A percentile compares a stretch with the other conserved stretches of the same genome.
These are phyloP conservation scores for Epichloe aotearoae DNA, from an alignment of 2,329 filamentous ascomycete species.

Conservation along the genomic window DNA sequence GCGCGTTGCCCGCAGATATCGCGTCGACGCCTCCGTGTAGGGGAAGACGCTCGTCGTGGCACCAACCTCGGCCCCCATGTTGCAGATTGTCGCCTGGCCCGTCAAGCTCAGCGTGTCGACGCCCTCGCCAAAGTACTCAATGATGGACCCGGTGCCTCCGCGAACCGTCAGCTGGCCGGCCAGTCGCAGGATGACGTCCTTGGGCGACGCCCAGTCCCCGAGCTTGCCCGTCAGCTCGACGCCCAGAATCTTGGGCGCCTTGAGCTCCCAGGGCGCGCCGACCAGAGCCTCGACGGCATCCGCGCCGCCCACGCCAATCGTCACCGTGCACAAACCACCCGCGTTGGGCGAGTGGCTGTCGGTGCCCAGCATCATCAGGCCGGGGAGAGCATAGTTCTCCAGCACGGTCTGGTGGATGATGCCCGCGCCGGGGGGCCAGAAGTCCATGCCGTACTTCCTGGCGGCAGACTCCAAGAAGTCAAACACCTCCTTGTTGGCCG, in stretches of 20 bases:
- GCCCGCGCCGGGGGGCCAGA: conserved; percentile 86
- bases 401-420: conserved; percentile 97
- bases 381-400: conserved; percentile 95
- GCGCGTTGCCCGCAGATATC: conserved; percentile 79
- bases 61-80: conserved; percentile 85
- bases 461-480: conserved; percentile 90
- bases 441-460: conserved; percentile 86
- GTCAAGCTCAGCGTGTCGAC: conserved; percentile 82
- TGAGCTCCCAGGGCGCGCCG: conserved; percentile 93
- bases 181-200: conserved; percentile 86
- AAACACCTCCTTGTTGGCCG: conserved; percentile 92
- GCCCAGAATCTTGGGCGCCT: conserved; percentile 81
- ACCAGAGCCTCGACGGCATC: conserved; percentile 96
- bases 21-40: conserved; percentile 69
- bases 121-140: conserved; percentile 87
- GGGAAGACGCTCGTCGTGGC: conserved; percentile 96
- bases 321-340: conserved; percentile 85
- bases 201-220: conserved; percentile 83
- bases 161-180: conserved; percentile 84
- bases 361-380: conserved; percentile 96
- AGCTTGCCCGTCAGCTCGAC: conserved; percentile 74
- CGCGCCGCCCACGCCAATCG: conserved; percentile 92
- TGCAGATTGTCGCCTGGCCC: conserved; percentile 83
- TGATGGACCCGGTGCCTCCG: conserved; percentile 85
- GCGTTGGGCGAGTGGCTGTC: conserved; percentile 96